phyloP scores from a whole-genome alignment of 129 eudicot genomes.

The Glebionis coronaria region DNA sequence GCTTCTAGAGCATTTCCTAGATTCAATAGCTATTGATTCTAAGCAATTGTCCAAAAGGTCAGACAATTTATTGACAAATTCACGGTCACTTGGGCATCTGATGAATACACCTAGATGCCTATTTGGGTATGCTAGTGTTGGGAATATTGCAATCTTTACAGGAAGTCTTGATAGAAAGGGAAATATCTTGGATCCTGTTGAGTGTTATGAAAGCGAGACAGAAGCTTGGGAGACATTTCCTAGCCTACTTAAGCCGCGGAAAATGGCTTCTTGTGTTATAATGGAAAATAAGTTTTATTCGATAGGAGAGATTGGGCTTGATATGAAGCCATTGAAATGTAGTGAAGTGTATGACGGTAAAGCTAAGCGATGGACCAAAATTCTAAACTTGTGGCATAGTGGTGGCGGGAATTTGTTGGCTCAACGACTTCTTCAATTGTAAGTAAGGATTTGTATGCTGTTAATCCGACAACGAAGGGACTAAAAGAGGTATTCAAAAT shows the following conservation, averaged over 20 bases:
- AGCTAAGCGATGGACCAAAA: constrained; percentile 58
- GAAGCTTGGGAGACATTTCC: constrained; percentile 64
- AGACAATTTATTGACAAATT: constrained; percentile 58
- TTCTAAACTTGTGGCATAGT: constrained; percentile 55
- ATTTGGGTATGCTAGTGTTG: constrained; percentile 81
- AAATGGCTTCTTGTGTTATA: constrained; percentile 76
- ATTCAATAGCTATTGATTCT: constrained; percentile 66
- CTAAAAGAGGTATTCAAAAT: constrained; percentile 62
- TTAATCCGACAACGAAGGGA: constrained; percentile 70
- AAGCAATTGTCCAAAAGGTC: constrained; percentile 44
- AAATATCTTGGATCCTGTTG: constrained; percentile 47
- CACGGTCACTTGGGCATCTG: constrained; percentile 60
- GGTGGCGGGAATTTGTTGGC: constrained; percentile 33
- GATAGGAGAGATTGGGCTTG: constrained; percentile 66
- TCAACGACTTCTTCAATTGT: constrained; percentile 80
- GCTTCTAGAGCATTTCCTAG: too few relatives aligned
- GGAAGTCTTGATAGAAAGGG: constrained; percentile 76
- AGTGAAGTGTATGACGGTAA: constrained; percentile 69
- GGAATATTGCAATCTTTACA: constrained; percentile 70
- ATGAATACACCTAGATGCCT: constrained; percentile 69
- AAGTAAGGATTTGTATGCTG: constrained; percentile 69
- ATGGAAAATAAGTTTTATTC: constrained; percentile 83
- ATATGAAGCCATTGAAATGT: constrained; percentile 51
- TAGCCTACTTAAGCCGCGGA: constrained; percentile 54
- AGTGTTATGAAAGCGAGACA: constrained; percentile 59